Percentiles rank a stretch among this genome's conserved stretches.
phyloP scores from a whole-genome alignment of 352 stramenopile species.

The Phytophthora rubi region DNA sequence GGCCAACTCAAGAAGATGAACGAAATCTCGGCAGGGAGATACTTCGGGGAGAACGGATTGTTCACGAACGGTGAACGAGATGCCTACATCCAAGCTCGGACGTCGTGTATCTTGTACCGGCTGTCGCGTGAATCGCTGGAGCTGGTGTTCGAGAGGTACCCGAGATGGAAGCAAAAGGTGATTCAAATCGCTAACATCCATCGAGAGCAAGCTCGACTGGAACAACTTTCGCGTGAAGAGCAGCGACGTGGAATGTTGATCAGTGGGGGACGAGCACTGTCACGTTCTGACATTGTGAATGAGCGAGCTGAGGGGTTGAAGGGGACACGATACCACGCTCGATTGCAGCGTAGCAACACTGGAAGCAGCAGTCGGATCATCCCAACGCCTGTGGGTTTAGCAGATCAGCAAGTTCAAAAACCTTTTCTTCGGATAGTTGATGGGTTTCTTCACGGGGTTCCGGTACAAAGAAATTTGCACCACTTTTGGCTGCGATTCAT shows the following conservation, averaged over 20 bases:
- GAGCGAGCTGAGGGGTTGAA: background rate
- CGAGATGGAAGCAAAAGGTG: background rate
- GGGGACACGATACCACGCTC: background rate
- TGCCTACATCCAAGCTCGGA: background rate
- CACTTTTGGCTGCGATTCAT: background rate
- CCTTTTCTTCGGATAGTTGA: background rate
- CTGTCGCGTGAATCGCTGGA: conserved; percentile 3
- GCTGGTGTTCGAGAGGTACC: conserved; percentile 1
- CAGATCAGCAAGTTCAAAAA: background rate
- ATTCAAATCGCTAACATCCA: conserved; percentile 4
- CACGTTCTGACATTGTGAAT: background rate
- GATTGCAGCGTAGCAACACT: background rate
- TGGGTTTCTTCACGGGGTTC: background rate
- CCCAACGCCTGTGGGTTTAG: background rate
- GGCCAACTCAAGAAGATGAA: conserved; percentile 2
- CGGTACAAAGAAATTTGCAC: background rate
- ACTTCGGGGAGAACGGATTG: background rate
- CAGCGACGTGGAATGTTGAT: background rate
- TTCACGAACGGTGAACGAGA: background rate
- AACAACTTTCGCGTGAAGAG: conserved; percentile 1
- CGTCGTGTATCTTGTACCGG: conserved; percentile 1
- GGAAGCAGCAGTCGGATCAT: background rate
- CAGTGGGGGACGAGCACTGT: background rate
- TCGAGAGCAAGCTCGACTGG: background rate
- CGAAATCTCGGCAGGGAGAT: background rate